A percentile compares a stretch with the other conserved stretches of the same genome.
phyloP scores from a whole-genome alignment of 192 early-diverging fungal species.

The Coemansia sp. region DNA sequence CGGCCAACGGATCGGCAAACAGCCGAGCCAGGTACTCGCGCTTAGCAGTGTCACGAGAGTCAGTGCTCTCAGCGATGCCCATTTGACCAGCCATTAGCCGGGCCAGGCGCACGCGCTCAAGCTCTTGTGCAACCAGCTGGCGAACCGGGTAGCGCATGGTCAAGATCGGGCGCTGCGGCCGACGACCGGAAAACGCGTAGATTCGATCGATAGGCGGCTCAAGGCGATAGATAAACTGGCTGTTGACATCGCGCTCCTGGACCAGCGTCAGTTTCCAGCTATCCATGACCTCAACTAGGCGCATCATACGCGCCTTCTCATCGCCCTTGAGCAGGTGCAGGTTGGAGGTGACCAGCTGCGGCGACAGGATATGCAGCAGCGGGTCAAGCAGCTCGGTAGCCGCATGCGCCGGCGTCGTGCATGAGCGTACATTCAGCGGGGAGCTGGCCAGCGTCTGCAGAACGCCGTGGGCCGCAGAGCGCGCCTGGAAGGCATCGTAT shows the following conservation, averaged over 20 bases:
- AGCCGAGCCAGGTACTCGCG: slow-evolving; percentile 21
- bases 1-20: slow-evolving; percentile 29
- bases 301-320: slow-evolving; percentile 12
- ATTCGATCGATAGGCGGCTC: slow-evolving; percentile 71
- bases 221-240: slow-evolving; percentile 46
- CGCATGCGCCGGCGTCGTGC: slow-evolving; percentile 41
- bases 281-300: slow-evolving; percentile 36
- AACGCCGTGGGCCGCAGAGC: slow-evolving; percentile 57
- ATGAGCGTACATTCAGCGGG: slow-evolving; percentile 50
- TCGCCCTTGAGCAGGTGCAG: slow-evolving; percentile 36
- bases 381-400: slow-evolving; percentile 60
- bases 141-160: slow-evolving; percentile 69
- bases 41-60: slow-evolving; percentile 17
- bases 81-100: not conserved
- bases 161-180: slow-evolving; percentile 27
- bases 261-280: slow-evolving; percentile 27
- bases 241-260: slow-evolving; percentile 26
- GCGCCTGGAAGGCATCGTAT: slow-evolving; percentile 58
- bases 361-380: slow-evolving; percentile 74
- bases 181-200: slow-evolving; percentile 13
- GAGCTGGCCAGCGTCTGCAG: slow-evolving; percentile 42
- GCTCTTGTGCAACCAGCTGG: slow-evolving; percentile 79
- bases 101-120: slow-evolving; percentile 26
- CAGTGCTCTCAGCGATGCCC: not conserved
- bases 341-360: slow-evolving; percentile 66